Percentiles rank a stretch among this genome's conserved stretches.
These are phyloP conservation scores for Cucurbita maxima DNA, from an alignment of 306 rosid species.

Conservation along the genomic window DNA sequence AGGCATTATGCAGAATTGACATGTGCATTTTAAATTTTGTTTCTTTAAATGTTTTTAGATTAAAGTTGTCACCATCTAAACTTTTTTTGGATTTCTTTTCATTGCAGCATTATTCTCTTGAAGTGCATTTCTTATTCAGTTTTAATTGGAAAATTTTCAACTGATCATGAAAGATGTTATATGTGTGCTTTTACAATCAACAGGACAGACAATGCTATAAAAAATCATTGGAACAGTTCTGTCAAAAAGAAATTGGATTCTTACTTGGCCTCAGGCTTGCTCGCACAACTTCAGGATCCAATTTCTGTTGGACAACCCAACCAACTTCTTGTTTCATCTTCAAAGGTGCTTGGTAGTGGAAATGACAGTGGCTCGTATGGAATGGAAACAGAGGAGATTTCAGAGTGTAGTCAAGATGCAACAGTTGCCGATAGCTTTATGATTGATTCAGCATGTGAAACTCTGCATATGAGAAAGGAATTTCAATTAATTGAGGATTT, in stretches of 20 bases:
- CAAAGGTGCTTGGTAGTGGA: slow-evolving; percentile 50
- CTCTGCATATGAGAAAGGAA: slow-evolving; percentile 32
- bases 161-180: background rate
- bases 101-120: background rate
- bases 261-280: slow-evolving; percentile 85
- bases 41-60: background rate
- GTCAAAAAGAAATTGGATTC: slow-evolving; percentile 96
- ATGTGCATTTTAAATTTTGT: background rate
- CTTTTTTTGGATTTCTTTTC: background rate
- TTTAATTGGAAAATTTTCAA: background rate
- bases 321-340: slow-evolving; percentile 37
- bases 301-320: slow-evolving; percentile 41
- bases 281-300: slow-evolving; percentile 38
- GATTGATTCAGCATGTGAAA: slow-evolving; percentile 14
- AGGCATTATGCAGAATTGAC: background rate
- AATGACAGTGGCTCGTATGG: slow-evolving; percentile 50
- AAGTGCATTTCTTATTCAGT: background rate
- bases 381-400: slow-evolving; percentile 58
- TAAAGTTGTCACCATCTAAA: background rate
- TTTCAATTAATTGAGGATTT: slow-evolving; percentile 31
- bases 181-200: slow-evolving; percentile 4
- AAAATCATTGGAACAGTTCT: slow-evolving; percentile 99
- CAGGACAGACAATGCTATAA: slow-evolving; percentile 99
- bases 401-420: slow-evolving; percentile 87
- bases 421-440: slow-evolving; percentile 26